Evolutionary conservation across 805 yeast genomes (phyloP), one percentile per base, ranked within the genome.

Genomic region (Hemisphaericaspora nanyangensis): DNA sequence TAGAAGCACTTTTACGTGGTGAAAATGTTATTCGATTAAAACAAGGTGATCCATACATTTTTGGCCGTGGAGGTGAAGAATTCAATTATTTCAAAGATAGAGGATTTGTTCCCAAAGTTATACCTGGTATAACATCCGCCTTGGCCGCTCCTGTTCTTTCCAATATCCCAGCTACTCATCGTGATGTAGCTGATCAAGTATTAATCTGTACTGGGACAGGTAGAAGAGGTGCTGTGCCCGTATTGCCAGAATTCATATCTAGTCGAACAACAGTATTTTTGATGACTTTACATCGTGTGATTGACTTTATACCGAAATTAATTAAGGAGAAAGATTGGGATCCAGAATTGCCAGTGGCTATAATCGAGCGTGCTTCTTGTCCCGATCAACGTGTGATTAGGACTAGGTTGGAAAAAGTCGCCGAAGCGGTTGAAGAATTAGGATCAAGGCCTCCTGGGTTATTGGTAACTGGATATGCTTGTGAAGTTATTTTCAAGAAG

Each of bases 61-160:
- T 87, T 58, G 98, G 98, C 3, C 78, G 98, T 46, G 98, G 98
- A 31, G 96, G 96, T 29, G 98, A 91, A 63, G 98, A 91, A 54
- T 86, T 60, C 56, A 51, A 77, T 7, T 90, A 70, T 56, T 91
- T 91, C 60, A 53, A 70, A 20, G 51, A 68, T 17, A 75, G 82
- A 50, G 96, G 95, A 0, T 87, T 54, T 50, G 68, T 58, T 15
- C 95, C 96, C 12, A 50, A 58, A 5, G 96, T 91, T 1, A 55
- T 91, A 8, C 91, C 97, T 0, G 98, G 98, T 2, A 72, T 91
- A 38, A 81, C 95, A 5, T 86, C 96, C 3, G 95, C 97, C 0
- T 70, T 91, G 34, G 85, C 95, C 0, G 90, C 96, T 0, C 89
- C 96, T 0, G 81, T 87, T 12, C 72, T 80, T 31, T 81, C 96